Evolutionary conservation across 2,329 filamentous ascomycete genomes (phyloP).

Genomic region (Cercospora brassicicola): DNA sequence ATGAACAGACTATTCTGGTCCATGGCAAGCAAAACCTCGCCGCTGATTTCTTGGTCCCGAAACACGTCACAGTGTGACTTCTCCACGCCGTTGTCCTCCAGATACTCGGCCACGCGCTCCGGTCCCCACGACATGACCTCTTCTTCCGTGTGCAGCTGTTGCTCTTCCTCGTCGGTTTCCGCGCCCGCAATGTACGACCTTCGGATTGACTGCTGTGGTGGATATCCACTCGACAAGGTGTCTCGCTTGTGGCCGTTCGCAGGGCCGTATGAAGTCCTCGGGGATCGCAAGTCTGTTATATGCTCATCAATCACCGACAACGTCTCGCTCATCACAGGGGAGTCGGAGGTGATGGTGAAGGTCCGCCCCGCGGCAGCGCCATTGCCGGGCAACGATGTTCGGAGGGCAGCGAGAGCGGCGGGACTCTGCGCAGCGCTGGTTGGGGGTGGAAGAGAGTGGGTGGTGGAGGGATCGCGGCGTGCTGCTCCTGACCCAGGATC

Average conservation of each 20-base stretch:
- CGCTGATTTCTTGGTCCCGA: slow-evolving; percentile 90
- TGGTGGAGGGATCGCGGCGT: slow-evolving; percentile 7
- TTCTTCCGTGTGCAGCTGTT: slow-evolving; percentile 63
- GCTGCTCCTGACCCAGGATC: slow-evolving; percentile 9
- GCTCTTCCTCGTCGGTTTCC: slow-evolving; percentile 92
- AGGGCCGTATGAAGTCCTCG: slow-evolving; percentile 47
- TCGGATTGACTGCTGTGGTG: slow-evolving; percentile 67
- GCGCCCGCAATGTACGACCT: slow-evolving; percentile 91
- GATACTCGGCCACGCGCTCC: slow-evolving; percentile 80
- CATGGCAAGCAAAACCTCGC: slow-evolving; percentile 90
- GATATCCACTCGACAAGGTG: slow-evolving; percentile 76
- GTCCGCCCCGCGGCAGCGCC: slow-evolving; percentile 14
- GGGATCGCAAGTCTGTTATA: slow-evolving; percentile 78
- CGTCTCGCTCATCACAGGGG: slow-evolving; percentile 88
- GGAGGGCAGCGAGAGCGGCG: slow-evolving; percentile 25
- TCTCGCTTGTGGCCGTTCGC: slow-evolving; percentile 38
- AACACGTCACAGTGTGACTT: slow-evolving; percentile 91
- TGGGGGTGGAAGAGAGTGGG: slow-evolving; percentile 19
- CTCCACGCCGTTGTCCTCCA: slow-evolving; percentile 83
- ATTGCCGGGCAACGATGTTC: slow-evolving; percentile 27
- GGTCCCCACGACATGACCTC: slow-evolving; percentile 81
- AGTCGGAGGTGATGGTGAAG: slow-evolving; percentile 32
- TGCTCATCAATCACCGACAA: slow-evolving; percentile 96
- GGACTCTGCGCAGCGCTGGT: slow-evolving; percentile 17
- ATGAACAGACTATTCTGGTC: slow-evolving; percentile 93